Percentiles rank a stretch among this genome's conserved stretches.
Conservation (phyloP, 2,329 filamentous ascomycete genomes). For the Botrytis pseudocinerea region DNA sequence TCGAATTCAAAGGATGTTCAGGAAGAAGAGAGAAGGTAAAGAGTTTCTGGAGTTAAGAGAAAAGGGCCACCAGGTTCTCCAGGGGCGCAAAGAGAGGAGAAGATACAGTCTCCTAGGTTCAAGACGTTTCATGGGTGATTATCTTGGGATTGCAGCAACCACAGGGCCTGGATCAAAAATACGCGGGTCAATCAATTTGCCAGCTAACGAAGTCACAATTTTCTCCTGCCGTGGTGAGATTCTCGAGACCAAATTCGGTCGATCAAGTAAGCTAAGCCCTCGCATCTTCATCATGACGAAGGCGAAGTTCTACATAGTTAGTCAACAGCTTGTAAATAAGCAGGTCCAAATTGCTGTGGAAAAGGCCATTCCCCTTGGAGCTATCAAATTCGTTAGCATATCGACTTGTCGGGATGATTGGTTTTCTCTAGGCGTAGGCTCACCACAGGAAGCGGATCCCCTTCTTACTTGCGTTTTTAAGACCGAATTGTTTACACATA, state of each 20-base stretch:
- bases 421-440: slow-evolving; percentile 91
- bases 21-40: slow-evolving; percentile 85
- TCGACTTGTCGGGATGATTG: slow-evolving; percentile 90
- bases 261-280: slow-evolving; percentile 90
- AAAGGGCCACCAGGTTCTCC: slow-evolving; percentile 78
- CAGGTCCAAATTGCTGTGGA: slow-evolving; percentile 81
- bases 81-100: slow-evolving; percentile 84
- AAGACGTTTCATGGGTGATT: slow-evolving; percentile 90
- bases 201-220: slow-evolving; percentile 69
- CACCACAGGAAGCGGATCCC: slow-evolving; percentile 89
- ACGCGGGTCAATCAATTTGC: slow-evolving; percentile 70
- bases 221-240: slow-evolving; percentile 93
- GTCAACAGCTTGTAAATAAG: slow-evolving; percentile 78
- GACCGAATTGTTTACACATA: slow-evolving; percentile 94
- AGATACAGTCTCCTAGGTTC: slow-evolving; percentile 90
- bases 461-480: slow-evolving; percentile 92
- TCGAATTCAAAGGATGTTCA: slow-evolving; percentile 92
- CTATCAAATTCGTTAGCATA: slow-evolving; percentile 82
- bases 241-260: slow-evolving; percentile 90
- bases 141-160: slow-evolving; percentile 81
- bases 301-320: slow-evolving; percentile 85
- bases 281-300: slow-evolving; percentile 82
- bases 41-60: slow-evolving; percentile 89
- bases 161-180: slow-evolving; percentile 81
- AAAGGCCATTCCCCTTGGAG: slow-evolving; percentile 76